Evolutionary conservation across 441 rosid species (phyloP).

Genomic region (Daphne laureola): DNA sequence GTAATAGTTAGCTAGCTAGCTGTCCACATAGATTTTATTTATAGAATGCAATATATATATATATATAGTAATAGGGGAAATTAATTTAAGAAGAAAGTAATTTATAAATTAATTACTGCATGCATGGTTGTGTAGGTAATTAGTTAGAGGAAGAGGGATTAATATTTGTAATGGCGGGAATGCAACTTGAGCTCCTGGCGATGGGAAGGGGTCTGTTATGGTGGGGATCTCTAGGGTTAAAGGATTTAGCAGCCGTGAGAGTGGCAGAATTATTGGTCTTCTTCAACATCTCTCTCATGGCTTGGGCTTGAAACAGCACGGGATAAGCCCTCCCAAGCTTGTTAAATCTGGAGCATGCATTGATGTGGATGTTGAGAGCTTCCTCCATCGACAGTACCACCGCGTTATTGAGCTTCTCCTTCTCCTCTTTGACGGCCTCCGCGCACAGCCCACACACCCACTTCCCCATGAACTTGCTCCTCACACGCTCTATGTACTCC

Average conservation of each 20-base stretch:
- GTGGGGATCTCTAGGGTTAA: constrained; percentile 33
- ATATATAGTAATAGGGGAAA: too few species aligned
- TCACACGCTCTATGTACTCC: constrained; percentile 65
- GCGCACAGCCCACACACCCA: constrained; percentile 89
- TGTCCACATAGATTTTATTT: too few species aligned
- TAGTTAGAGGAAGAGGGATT: too few species aligned
- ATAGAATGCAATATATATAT: too few species aligned
- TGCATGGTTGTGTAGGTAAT: too few species aligned
- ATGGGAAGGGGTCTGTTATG: constrained; percentile 31
- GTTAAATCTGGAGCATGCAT: constrained; percentile 67
- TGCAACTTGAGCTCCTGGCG: constrained; percentile 85
- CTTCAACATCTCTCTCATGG: constrained; percentile 81
- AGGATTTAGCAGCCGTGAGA: constrained; percentile 44
- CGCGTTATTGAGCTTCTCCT: constrained; percentile 26
- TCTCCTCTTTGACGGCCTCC: constrained; percentile 90
- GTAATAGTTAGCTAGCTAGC: too few species aligned
- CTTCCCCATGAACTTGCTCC: constrained; percentile 60
- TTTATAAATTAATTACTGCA: too few species aligned
- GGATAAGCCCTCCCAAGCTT: constrained; percentile 73
- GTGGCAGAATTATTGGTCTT: constrained; percentile 20
- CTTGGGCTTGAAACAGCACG: constrained; percentile 74
- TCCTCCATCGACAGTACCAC: constrained; percentile 48
- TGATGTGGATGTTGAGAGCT: constrained; percentile 69
- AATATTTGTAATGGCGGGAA: constrained; percentile 55
- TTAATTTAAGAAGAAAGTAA: too few species aligned